Evolutionary conservation across 257 asterid genomes (phyloP).

Genomic region (Cordia subcordata): DNA sequence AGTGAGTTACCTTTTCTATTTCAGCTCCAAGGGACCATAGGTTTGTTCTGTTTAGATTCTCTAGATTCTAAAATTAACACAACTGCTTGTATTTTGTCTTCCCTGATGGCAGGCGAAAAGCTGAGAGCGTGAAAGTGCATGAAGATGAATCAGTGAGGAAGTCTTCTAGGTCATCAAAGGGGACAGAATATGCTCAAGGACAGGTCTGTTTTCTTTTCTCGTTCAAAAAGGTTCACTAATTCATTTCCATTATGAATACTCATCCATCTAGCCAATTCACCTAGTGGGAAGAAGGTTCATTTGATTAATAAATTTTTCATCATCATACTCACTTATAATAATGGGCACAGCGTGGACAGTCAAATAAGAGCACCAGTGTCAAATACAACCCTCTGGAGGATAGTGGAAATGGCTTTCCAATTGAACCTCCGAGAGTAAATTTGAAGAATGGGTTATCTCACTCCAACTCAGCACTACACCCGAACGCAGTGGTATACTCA

Average conservation of each 20-base stretch:
- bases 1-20: too few relatives aligned
- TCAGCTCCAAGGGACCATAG: too few relatives aligned
- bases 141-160: conserved; percentile 21
- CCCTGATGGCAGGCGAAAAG: conserved; percentile 27
- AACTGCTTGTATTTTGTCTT: not conserved
- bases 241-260: not conserved
- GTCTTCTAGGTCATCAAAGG: conserved; percentile 20
- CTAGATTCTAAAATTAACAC: not conserved
- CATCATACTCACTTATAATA: not conserved
- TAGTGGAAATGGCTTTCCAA: conserved; percentile 54
- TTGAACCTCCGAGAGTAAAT: conserved; percentile 52
- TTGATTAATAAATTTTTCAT: not conserved
- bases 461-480: conserved; percentile 68
- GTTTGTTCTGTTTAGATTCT: too few relatives aligned
- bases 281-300: too few relatives aligned
- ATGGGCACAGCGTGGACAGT: conserved; percentile 20
- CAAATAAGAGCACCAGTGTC: conserved; percentile 38
- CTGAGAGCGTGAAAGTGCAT: conserved; percentile 31
- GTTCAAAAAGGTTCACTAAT: not conserved
- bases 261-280: too few relatives aligned
- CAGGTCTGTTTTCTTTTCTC: conserved; percentile 29
- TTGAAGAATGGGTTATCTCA: conserved; percentile 36
- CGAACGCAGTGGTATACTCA: conserved; percentile 39
- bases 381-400: conserved; percentile 45
- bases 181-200: conserved; percentile 24